Base-by-base conservation (phyloP, 2,329 filamentous ascomycete species). In the Colletotrichum costaricense region DNA sequence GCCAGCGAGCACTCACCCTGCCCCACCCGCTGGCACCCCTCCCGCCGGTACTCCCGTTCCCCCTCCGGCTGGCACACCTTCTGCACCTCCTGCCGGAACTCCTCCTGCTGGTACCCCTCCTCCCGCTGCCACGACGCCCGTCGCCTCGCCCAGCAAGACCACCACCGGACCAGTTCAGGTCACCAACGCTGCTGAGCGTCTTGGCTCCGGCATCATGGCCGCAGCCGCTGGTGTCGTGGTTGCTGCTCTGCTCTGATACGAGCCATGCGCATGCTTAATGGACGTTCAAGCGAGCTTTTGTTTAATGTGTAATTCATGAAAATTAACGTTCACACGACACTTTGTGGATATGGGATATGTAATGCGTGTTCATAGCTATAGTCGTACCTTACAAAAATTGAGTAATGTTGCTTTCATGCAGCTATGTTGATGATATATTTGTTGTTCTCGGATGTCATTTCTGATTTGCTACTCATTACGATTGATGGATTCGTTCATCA, bases 181-280 rank as follows among this genome's bases (percentile, higher is more conserved):
- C 46, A 75, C 66, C 22, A 60, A 33, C 28, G 73, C 66, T 24
- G 71, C 73, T 24, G 24, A 30, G 42, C 71, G 63, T 6, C 55
- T 71, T 9, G 54, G 67, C 22, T 65, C 71, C 28, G 63, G 71
- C 16, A 54, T 75, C 3, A 28, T 64, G 12, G 66, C 66, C n/a
- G 73, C 66, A 7, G 71, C 71, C 22, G 73, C 63, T 19, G 71
- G 71, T 67, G 24, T 71, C 9, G 19, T 75, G 6, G 38, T 74
- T 46, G 67, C 46, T 35, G 73, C 70, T 46, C 71, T 75, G 11
- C 58, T 75, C 9, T 74, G 54, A 54, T n/a, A 7, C 2, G 14
- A 33, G 5, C 58, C 33, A 26, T 46, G 57, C 1, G 42, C 11
- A 19, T 19, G 5, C 7, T n/a, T 8, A 4, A 7, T 14, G 14